Evolutionary conservation across 2,329 filamentous ascomycete genomes (phyloP).

Genomic region (Cladophialophora yegresii): DNA sequence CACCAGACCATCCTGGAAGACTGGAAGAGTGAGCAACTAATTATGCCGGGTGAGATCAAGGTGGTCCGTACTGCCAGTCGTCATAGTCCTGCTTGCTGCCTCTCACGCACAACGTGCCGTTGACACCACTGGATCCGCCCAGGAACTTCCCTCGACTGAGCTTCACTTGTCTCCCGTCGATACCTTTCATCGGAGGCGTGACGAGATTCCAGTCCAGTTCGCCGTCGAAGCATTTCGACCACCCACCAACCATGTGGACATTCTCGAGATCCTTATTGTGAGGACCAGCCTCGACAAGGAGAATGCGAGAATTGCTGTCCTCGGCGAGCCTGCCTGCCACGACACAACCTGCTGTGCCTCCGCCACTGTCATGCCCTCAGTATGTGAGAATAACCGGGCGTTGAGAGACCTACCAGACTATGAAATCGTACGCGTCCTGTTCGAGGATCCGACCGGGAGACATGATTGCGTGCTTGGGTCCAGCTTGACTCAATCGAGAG

Average conservation of each 20-base stretch:
- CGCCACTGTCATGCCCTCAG: conserved; percentile 39
- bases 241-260: conserved; percentile 51
- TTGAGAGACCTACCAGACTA: conserved; percentile 35
- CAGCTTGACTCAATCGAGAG: neutral
- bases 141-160: conserved; percentile 49
- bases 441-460: conserved; percentile 29
- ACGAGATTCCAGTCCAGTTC: conserved; percentile 51
- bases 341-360: conserved; percentile 54
- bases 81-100: conserved; percentile 53
- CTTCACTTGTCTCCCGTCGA: conserved; percentile 47
- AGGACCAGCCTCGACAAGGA: conserved; percentile 53
- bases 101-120: conserved; percentile 50
- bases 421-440: conserved; percentile 37
- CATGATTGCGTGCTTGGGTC: conserved; percentile 20
- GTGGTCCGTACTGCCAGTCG: conserved; percentile 55
- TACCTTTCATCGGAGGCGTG: conserved; percentile 44
- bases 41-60: conserved; percentile 39
- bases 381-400: neutral
- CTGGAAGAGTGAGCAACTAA: conserved; percentile 43
- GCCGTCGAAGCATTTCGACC: conserved; percentile 48
- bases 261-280: conserved; percentile 50
- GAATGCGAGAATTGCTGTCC: conserved; percentile 46
- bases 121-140: conserved; percentile 49
- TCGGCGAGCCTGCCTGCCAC: conserved; percentile 53
- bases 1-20: conserved; percentile 55